Percentiles rank a stretch among this genome's conserved stretches.
Conservation (phyloP, 2,329 filamentous ascomycete genomes). For the Chrysoporthe puriensis region DNA sequence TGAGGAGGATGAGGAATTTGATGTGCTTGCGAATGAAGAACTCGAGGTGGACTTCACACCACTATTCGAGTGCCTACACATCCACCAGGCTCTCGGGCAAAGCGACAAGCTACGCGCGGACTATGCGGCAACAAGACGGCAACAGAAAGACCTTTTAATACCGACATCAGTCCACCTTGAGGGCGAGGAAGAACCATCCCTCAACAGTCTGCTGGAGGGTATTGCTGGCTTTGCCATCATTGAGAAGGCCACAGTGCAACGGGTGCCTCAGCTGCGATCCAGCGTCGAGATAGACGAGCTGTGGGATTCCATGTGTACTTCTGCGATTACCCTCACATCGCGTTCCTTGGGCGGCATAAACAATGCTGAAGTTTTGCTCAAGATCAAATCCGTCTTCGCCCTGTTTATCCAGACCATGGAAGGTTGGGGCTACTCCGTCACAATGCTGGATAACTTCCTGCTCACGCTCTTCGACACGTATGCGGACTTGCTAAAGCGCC, state of each 20-base stretch:
- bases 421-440: conserved; percentile 89
- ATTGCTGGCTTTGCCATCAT: conserved; percentile 97
- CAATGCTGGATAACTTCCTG: conserved; percentile 79
- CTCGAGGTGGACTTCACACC: conserved; percentile 93
- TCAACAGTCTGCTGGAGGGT: conserved; percentile 90
- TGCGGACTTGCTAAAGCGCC: conserved; percentile 83
- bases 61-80: conserved; percentile 92
- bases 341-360: conserved; percentile 78
- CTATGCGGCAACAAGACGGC: conserved; percentile 87
- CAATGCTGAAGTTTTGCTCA: conserved; percentile 88
- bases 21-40: conserved; percentile 93
- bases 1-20: conserved; percentile 94
- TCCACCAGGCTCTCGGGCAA: conserved; percentile 91
- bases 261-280: conserved; percentile 80
- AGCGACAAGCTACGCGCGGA: conserved; percentile 88
- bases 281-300: conserved; percentile 92
- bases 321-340: conserved; percentile 79
- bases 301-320: conserved; percentile 97
- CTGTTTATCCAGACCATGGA: conserved; percentile 99
- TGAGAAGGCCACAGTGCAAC: conserved; percentile 89
- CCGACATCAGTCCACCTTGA: conserved; percentile 76
- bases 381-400: conserved; percentile 90
- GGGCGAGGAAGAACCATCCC: conserved; percentile 79
- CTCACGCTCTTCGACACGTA: conserved; percentile 94
- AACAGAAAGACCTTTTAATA: conserved; percentile 89